Evolutionary conservation across 148 eudicot species (phyloP), one percentile per base, ranked within the genome.

Genomic region (Vaccinium myrtillus): DNA sequence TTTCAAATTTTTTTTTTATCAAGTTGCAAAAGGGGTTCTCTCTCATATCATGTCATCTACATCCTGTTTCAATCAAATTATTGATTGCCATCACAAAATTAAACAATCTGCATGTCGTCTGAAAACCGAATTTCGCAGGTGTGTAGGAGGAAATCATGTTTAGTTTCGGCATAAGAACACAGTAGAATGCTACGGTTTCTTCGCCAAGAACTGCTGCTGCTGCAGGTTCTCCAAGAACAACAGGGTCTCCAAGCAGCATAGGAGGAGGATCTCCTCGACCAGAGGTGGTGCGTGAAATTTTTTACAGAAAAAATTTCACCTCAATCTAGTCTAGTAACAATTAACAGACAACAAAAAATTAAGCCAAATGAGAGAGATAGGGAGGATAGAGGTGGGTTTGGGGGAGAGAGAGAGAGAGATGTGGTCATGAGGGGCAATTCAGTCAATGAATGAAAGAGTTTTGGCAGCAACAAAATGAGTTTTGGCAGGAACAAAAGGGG

Each of bases 151-250:
- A 79, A 73, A 85, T 11, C 25, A 89, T 90, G 92, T 79, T 79
- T 32, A 85, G 87, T 23, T 82, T 87, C 30, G 39, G 48, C 21
- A 78, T 89, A 86, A 94, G 89, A 90, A 87, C 93, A 16, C 87
- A 92, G 39, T 87, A 86, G 25, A 89, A 85, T 71, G 88, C 78
- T 6, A 49, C 82, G 5, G 89, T 83, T 32, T 90, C 96, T 39
- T 79, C 90, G 54, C 83, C 84, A 43, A 50, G 53, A 71, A 1
- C 1, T 32, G 32, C 1, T 32, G 39, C 55, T 14, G 25, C 79
- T n/a, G 56, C 16, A 19, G 70, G 50, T 21, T 92, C 98, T 16
- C 94, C 98, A 0, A 90, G 80, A 84, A 83, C 75, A 14, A 12
- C 18, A 59, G 81, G 14, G 13, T 59, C 86, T 80, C 84, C 87